Conservation (phyloP, 495 filamentous ascomycete species). For the Annulohypoxylon stygium region DNA sequence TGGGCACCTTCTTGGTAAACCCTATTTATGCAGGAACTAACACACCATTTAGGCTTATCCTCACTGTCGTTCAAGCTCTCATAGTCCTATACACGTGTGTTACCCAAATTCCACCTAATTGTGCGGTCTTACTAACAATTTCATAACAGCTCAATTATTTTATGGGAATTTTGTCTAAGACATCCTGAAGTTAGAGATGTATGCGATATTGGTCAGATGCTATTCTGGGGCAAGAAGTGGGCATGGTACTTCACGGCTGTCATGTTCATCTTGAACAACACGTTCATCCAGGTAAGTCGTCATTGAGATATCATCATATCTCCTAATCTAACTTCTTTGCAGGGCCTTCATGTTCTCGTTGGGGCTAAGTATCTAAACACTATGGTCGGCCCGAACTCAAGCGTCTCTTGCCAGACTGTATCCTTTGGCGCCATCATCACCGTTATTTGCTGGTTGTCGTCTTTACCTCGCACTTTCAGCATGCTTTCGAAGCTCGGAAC, state of each 20-base stretch:
- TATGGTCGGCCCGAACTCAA: slow-evolving; percentile 69
- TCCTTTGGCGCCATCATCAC: slow-evolving; percentile 77
- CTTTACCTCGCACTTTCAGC: slow-evolving; percentile 83
- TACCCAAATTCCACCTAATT: neutral
- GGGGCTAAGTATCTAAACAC: slow-evolving; percentile 89
- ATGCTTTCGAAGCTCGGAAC: slow-evolving; percentile 82
- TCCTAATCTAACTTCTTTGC: slow-evolving; percentile 20
- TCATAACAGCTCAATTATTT: slow-evolving; percentile 69
- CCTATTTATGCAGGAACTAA: slow-evolving; percentile 22
- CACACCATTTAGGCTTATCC: slow-evolving; percentile 66
- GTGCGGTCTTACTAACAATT: slow-evolving; percentile 5
- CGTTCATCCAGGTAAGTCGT: slow-evolving; percentile 75
- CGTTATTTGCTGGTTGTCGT: slow-evolving; percentile 78
- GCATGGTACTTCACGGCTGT: slow-evolving; percentile 87
- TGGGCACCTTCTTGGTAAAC: slow-evolving; percentile 16
- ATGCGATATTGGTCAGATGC: slow-evolving; percentile 89
- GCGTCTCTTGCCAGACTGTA: slow-evolving; percentile 74
- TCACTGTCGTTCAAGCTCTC: slow-evolving; percentile 80
- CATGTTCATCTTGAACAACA: slow-evolving; percentile 94
- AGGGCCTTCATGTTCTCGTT: slow-evolving; percentile 82
- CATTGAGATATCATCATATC: slow-evolving; percentile 32
- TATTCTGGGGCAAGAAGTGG: slow-evolving; percentile 82
- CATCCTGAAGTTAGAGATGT: slow-evolving; percentile 91
- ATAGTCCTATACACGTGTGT: slow-evolving; percentile 80
- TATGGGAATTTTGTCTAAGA: slow-evolving; percentile 89